Base-by-base conservation (phyloP, 371 early-diverging fungal genomes). In the Rhizopus sp. region DNA sequence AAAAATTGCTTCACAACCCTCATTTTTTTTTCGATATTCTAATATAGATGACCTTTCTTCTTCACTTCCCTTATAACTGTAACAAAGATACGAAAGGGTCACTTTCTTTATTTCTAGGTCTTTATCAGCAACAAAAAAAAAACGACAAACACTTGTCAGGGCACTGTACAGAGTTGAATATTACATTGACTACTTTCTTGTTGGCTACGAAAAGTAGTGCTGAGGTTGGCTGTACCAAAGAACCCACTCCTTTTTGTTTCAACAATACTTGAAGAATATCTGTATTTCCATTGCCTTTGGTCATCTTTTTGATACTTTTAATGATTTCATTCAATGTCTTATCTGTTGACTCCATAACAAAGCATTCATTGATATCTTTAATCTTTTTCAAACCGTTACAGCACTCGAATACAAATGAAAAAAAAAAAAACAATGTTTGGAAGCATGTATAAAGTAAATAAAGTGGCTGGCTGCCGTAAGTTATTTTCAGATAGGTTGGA, bases 211-310 rank as follows among this genome's bases (percentile, higher is more conserved):
- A 47, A 47, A 47, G 31, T 47, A 5, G 29, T 47, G 31, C 47
- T 47, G 47, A 47, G 47, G 30, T 47, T 47, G 47, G 31, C 47
- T 47, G 47, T 47, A 31, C 47, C 47, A 47, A 23, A 47, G 31
- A 47, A 47, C 47, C 31, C 47, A 47, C 47, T 47, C 47, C 47
- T 47, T 47, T 47, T 47, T 47, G 47, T 47, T 47, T 31, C n/a
- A 31, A 47, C 29, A 23, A 47, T 47, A 31, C 47, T 47, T 47
- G 47, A 47, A 47, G 47, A 47, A 47, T 47, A 47, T 47, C 47
- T 7, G 5, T 47, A 47, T 47, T 47, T 47, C 31, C 47, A 47
- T 23, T 47, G 47, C 7, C 31, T 47, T 47, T 47, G 6, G 31
- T 30, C 47, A 47, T 29, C 29, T 16, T 7, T 5, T 47, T 47